These are phyloP conservation scores for Acer saccharum DNA, from an alignment of 345 rosid species.

Conservation along the genomic window DNA sequence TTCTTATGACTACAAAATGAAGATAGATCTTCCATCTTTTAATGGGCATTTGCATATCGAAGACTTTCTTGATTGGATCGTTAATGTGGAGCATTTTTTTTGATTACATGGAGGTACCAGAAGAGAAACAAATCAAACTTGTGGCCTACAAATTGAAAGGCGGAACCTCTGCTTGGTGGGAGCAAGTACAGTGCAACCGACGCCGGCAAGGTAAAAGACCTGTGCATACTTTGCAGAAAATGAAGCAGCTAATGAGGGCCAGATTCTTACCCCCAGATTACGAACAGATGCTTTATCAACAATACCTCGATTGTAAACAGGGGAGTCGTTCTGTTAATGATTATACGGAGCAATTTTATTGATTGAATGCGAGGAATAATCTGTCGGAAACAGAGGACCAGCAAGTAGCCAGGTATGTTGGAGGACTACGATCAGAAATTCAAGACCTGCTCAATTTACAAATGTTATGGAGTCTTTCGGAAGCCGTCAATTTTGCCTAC, in stretches of 20 bases:
- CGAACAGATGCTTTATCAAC: conserved; percentile 4
- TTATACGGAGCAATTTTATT: no score
- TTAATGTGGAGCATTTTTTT: conserved; percentile 2
- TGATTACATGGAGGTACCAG: not conserved
- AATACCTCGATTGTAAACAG: not conserved
- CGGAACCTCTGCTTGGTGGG: not conserved
- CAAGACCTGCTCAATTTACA: no score
- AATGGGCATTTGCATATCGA: no score
- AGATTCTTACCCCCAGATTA: conserved; percentile 4
- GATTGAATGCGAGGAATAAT: no score
- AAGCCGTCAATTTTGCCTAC: no score
- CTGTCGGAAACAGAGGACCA: no score
- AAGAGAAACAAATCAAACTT: not conserved
- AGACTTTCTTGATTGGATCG: no score
- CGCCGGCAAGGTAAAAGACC: not conserved
- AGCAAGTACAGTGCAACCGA: not conserved
- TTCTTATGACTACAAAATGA: not conserved
- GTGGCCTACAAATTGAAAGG: conserved; percentile 1
- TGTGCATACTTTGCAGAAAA: not conserved
- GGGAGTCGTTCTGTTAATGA: no score
- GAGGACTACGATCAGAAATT: no score
- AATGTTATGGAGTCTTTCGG: no score
- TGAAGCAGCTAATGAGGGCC: not conserved
- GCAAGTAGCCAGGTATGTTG: no score
- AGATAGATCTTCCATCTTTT: conserved; percentile 1